Percentiles rank a stretch among this genome's conserved stretches.
phyloP scores from a whole-genome alignment of 2,329 filamentous ascomycete genomes.

The Parascedosporium putredinis region DNA sequence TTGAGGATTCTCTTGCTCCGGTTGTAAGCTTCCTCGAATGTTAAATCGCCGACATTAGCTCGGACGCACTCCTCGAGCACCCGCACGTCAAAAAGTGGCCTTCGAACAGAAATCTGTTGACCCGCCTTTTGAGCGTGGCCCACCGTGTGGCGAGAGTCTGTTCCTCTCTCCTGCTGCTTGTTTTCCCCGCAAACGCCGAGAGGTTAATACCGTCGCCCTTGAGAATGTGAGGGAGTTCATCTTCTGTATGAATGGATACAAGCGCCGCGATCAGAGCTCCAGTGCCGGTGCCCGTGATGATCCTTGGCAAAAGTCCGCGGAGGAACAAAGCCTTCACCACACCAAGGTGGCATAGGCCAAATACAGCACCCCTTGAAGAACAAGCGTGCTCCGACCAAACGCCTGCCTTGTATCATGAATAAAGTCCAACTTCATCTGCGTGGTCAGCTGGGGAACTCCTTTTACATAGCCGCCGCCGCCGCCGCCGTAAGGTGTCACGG shows the following conservation, averaged over 20 bases:
- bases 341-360: slow-evolving; percentile 81
- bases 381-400: slow-evolving; percentile 75
- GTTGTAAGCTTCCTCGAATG: slow-evolving; percentile 85
- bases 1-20: slow-evolving; percentile 80
- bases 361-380: slow-evolving; percentile 88
- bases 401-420: slow-evolving; percentile 80
- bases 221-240: slow-evolving; percentile 68
- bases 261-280: slow-evolving; percentile 83
- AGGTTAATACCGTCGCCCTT: slow-evolving; percentile 74
- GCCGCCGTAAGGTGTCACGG: slow-evolving; percentile 27
- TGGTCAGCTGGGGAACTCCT: slow-evolving; percentile 39
- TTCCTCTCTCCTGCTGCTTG: slow-evolving; percentile 17
- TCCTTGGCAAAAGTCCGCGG: slow-evolving; percentile 70
- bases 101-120: slow-evolving; percentile 59
- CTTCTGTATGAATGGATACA: slow-evolving; percentile 77
- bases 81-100: slow-evolving; percentile 77
- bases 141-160: slow-evolving; percentile 32
- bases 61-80: slow-evolving; percentile 77
- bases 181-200: slow-evolving; percentile 55
- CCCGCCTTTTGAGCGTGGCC: slow-evolving; percentile 54
- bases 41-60: slow-evolving; percentile 77
- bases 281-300: slow-evolving; percentile 84
- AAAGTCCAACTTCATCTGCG: slow-evolving; percentile 73
- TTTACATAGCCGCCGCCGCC: slow-evolving; percentile 22
- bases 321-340: slow-evolving; percentile 82